Evolutionary conservation across 164 flowering plant species (phyloP).

Genomic region (Platanus orientalis): DNA sequence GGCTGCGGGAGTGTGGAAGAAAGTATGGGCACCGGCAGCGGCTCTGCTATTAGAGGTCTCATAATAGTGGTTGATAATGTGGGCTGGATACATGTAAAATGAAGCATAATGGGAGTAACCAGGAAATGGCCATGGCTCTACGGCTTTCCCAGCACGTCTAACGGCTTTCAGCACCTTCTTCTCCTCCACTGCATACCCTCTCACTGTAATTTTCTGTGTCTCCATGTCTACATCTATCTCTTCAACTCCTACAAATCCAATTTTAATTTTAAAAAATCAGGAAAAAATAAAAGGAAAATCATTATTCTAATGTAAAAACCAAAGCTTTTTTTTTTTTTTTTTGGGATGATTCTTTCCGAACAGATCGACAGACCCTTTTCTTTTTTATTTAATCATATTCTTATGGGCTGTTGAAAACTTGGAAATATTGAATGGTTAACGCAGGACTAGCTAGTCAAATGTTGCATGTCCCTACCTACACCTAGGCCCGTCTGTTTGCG

Average conservation of each 20-base stretch:
- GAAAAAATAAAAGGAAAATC: too few relatives aligned
- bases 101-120: constrained; percentile 58
- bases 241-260: constrained; percentile 47
- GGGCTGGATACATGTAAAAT: constrained; percentile 65
- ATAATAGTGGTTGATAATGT: constrained; percentile 59
- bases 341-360: too few relatives aligned
- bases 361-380: too few relatives aligned
- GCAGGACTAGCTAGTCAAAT: too few relatives aligned
- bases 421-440: too few relatives aligned
- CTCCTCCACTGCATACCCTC: constrained; percentile 54
- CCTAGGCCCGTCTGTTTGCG: too few relatives aligned
- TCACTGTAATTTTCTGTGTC: constrained; percentile 56
- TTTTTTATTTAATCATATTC: too few relatives aligned
- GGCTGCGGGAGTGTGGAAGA: constrained; percentile 72
- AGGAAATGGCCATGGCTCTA: constrained; percentile 81
- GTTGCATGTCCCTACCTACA: too few relatives aligned
- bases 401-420: too few relatives aligned
- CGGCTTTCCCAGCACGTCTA: constrained; percentile 60
- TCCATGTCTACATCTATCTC: constrained; percentile 78
- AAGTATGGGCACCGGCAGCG: constrained; percentile 45
- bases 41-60: constrained; percentile 33
- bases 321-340: too few relatives aligned
- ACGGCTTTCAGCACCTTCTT: constrained; percentile 70
- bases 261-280: too few relatives aligned
- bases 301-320: too few relatives aligned